Percentiles rank a stretch among this genome's conserved stretches.
Conservation (phyloP, 1,284 basidiomycete genomes). For the Ganoderma boninense region DNA sequence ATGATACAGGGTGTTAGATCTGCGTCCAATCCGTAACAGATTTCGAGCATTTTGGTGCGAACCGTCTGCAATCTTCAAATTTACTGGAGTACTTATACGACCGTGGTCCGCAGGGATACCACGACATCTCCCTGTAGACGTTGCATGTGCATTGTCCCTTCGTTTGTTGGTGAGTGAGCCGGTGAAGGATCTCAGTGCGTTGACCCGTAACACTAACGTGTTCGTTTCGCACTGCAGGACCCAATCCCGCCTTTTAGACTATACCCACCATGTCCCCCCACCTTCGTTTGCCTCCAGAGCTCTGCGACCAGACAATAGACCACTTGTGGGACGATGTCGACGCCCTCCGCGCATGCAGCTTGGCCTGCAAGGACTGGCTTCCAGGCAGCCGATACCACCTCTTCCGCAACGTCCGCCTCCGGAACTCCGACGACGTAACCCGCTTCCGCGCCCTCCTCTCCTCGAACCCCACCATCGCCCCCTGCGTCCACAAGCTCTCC, state of each 20-base stretch:
- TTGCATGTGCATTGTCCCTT: neutral
- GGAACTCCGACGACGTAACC: constrained; percentile 35
- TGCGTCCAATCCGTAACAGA: neutral
- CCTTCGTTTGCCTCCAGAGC: constrained; percentile 38
- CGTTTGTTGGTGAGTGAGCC: neutral
- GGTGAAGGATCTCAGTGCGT: neutral
- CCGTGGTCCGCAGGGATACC: neutral
- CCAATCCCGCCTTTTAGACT: neutral
- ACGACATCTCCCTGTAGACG: neutral
- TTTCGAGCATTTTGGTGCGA: neutral
- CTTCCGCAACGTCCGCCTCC: constrained; percentile 42
- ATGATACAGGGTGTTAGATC: neutral
- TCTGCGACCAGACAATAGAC: constrained; percentile 43
- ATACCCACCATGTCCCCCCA: constrained; percentile 24
- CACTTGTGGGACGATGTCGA: constrained; percentile 42
- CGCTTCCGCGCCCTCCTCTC: constrained; percentile 36
- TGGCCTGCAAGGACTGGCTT: constrained; percentile 37
- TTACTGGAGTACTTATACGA: neutral
- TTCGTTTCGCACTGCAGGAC: neutral
- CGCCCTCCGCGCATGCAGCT: constrained; percentile 40
- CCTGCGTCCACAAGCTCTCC: constrained; percentile 40
- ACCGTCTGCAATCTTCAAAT: neutral
- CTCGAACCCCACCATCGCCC: constrained; percentile 35
- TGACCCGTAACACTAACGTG: neutral
- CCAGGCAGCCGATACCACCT: constrained; percentile 42